These are phyloP conservation scores for Mallotus repandus DNA, from an alignment of 441 rosid genomes.

Conservation along the genomic window DNA sequence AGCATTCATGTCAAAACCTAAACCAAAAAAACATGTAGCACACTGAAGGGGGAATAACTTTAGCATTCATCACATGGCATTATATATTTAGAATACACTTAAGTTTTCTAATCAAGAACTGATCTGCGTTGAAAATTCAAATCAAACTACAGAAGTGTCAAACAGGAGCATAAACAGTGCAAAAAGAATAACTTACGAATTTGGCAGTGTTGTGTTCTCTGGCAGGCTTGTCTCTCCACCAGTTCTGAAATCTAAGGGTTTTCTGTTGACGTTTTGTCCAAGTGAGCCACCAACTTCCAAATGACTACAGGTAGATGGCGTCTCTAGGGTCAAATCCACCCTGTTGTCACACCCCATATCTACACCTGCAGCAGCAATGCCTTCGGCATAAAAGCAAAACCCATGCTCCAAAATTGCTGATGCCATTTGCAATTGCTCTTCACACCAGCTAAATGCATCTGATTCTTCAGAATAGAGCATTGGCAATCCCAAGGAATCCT, in stretches of 20 bases:
- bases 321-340: conserved; percentile 31
- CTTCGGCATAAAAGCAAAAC: conserved; percentile 51
- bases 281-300: conserved; percentile 30
- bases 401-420: conserved; percentile 57
- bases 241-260: conserved; percentile 29
- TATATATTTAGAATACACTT: neutral
- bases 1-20: neutral
- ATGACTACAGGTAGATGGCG: conserved; percentile 32
- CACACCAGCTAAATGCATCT: conserved; percentile 39
- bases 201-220: conserved; percentile 26
- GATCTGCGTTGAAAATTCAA: conserved; percentile 4
- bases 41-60: neutral
- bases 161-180: conserved; percentile 5
- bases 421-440: conserved; percentile 59
- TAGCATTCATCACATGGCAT: neutral
- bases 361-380: conserved; percentile 38
- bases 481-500: conserved; percentile 54
- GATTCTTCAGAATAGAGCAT: conserved; percentile 40
- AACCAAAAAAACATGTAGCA: neutral
- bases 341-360: conserved; percentile 26
- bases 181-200: conserved; percentile 36
- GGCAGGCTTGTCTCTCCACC: conserved; percentile 33
- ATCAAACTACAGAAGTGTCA: conserved; percentile 4
- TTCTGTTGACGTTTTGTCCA: conserved; percentile 25
- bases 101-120: neutral